Evolutionary conservation across 2,329 filamentous ascomycete genomes (phyloP).

Genomic region (Fusarium secorum): DNA sequence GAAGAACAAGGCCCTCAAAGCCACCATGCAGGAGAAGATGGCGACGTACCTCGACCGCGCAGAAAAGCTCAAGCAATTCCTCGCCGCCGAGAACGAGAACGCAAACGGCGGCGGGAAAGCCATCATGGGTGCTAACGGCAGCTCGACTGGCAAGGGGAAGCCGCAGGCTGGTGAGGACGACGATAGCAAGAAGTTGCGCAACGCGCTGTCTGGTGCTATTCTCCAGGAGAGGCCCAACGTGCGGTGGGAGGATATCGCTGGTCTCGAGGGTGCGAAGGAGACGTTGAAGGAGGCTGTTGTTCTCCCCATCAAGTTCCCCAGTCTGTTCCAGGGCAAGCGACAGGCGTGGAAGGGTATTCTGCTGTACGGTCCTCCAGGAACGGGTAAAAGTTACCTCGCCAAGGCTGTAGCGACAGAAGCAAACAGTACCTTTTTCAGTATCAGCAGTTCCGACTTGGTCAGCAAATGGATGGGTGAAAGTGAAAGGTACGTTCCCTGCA

Average conservation of each 20-base stretch:
- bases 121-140: slow-evolving; percentile 73
- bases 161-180: slow-evolving; percentile 74
- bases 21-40: slow-evolving; percentile 95
- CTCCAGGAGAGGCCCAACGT: slow-evolving; percentile 95
- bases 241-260: slow-evolving; percentile 97
- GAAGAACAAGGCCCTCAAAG: slow-evolving; percentile 96
- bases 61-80: slow-evolving; percentile 94
- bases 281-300: slow-evolving; percentile 98
- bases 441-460: slow-evolving; percentile 95
- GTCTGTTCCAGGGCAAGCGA: slow-evolving; percentile 93
- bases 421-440: slow-evolving; percentile 99
- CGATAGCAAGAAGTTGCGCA: slow-evolving; percentile 93
- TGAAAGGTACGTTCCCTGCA: slow-evolving; percentile 72
- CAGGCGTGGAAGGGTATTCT: slow-evolving; percentile 99
- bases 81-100: slow-evolving; percentile 78
- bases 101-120: slow-evolving; percentile 69
- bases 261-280: slow-evolving; percentile 92
- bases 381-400: slow-evolving; percentile 95
- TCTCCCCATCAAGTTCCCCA: slow-evolving; percentile 97
- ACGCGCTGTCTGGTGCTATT: slow-evolving; percentile 89
- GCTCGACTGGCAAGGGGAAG: slow-evolving; percentile 67
- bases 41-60: slow-evolving; percentile 98
- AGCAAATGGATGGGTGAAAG: slow-evolving; percentile 99
- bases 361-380: slow-evolving; percentile 94
- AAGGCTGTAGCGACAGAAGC: slow-evolving; percentile 98